Evolutionary conservation across 164 flowering plant species (phyloP), one percentile per base, ranked within the genome.

Genomic region (Berberis vulgaris): DNA sequence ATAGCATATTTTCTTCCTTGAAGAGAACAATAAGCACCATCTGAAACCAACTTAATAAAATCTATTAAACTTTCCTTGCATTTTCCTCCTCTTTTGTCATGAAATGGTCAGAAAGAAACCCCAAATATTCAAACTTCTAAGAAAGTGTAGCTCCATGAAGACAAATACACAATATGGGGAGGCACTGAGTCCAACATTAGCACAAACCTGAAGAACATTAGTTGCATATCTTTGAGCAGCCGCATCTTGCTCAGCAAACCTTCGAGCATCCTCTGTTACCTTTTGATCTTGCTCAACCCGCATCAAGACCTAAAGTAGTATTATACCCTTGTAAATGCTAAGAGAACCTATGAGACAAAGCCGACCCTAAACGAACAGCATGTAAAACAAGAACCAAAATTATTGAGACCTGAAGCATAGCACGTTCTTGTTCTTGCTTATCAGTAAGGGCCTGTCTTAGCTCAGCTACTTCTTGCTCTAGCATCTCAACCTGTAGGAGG

Each of bases 211-310:
- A 46, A 46, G 49, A 5, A 5, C 49, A 46, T 84, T 78, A 75
- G 86, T 74, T 67, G 88, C 89, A 75, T 80, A 70, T 85, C 87
- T 85, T 68, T 89, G 94, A 47, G 97, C 86, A 52, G 81, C 84
- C 13, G 94, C 94, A 74, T 89, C 99, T 82, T 87, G 97, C 77
- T 95, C 99, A 40, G 97, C 92, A 79, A 75, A 81, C 72, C 79
- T 79, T 7, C 99, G 97, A 73, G 96, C 97, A 81, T 95, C 99
- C 69, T 95, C 99, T 40, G 99, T 88, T 49, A 87, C 80, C 68
- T 63, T 85, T 68, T 95, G 99, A 61, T 91, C 97, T 83, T 87
- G 97, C 73, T 95, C 99, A 56, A 91, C 91, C 64, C 96, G 82
- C 96, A 95, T 91, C 67, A 95, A 71, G 65, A 91, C 90, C 99